Conservation (phyloP, 257 asterid species). For the Solanum ossicruentum region DNA sequence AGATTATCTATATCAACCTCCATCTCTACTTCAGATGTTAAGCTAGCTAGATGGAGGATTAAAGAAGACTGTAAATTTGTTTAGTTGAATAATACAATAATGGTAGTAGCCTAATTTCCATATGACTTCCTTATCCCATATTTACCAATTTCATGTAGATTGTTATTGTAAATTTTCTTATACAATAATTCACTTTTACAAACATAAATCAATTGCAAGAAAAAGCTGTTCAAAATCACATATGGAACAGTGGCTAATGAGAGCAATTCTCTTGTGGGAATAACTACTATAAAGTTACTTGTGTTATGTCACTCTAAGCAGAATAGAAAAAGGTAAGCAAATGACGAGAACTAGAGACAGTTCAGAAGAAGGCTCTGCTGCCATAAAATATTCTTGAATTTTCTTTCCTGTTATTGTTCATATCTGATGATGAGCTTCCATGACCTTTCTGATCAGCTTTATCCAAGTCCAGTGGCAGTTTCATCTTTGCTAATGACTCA, state of each 20-base stretch:
- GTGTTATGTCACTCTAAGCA: background rate
- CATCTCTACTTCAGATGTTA: background rate
- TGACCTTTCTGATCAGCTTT: conserved; percentile 6
- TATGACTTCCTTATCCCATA: background rate
- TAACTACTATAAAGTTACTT: background rate
- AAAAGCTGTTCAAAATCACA: background rate
- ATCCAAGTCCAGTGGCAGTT: conserved; percentile 51
- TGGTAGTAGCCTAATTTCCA: background rate
- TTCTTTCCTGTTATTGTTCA: conserved; percentile 31
- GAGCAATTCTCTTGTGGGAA: background rate
- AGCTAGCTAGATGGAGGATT: background rate
- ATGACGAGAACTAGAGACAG: background rate
- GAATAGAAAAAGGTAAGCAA: background rate
- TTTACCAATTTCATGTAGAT: background rate
- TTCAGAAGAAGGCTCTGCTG: conserved; percentile 66
- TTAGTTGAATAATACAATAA: background rate
- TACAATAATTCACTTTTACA: background rate
- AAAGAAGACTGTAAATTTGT: background rate
- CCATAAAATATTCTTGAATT: conserved; percentile 66
- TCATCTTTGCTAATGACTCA: conserved; percentile 60
- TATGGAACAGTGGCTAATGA: background rate
- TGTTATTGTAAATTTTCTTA: background rate
- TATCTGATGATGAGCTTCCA: conserved; percentile 9
- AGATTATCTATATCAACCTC: background rate
- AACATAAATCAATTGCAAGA: background rate